Evolutionary conservation across 1,139 yeast species (phyloP).

Genomic region (Sugiyamaella neomexicana): DNA sequence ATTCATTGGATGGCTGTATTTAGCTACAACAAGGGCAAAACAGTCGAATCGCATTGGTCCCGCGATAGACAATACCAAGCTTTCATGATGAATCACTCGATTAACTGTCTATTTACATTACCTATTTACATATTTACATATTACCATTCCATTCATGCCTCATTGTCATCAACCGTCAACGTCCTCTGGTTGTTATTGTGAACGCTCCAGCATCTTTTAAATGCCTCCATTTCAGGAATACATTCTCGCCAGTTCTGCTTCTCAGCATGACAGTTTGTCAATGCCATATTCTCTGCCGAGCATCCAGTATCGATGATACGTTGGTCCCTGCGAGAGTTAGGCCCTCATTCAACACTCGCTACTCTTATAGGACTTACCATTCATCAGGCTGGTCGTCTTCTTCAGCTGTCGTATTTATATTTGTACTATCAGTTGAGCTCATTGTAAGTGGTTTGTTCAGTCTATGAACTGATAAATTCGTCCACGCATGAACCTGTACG

Average conservation of each 20-base stretch:
- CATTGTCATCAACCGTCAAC: conserved; percentile 24
- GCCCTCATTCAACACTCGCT: too few species aligned
- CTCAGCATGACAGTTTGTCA: conserved; percentile 72
- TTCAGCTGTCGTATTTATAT: conserved; percentile 25
- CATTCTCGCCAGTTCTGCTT: conserved; percentile 75
- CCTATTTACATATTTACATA: neutral
- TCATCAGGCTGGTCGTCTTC: conserved; percentile 65
- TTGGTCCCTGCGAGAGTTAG: conserved; percentile 52
- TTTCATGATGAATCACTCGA: too few species aligned
- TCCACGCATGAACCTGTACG: too few species aligned
- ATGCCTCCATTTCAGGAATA: conserved; percentile 62
- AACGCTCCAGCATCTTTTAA: conserved; percentile 65
- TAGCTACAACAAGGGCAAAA: too few species aligned
- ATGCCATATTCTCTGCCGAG: conserved; percentile 59
- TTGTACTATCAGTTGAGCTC: neutral
- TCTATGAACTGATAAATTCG: neutral
- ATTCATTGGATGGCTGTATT: too few species aligned
- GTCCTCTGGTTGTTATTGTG: conserved; percentile 57
- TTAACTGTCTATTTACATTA: too few species aligned
- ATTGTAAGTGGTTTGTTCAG: neutral
- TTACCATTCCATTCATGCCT: neutral
- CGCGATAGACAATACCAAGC: too few species aligned
- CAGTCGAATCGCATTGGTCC: too few species aligned
- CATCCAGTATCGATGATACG: conserved; percentile 72
- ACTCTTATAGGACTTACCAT: too few species aligned